Conservation (phyloP, 768 basidiomycete species). For the Russula dissimulans region DNA sequence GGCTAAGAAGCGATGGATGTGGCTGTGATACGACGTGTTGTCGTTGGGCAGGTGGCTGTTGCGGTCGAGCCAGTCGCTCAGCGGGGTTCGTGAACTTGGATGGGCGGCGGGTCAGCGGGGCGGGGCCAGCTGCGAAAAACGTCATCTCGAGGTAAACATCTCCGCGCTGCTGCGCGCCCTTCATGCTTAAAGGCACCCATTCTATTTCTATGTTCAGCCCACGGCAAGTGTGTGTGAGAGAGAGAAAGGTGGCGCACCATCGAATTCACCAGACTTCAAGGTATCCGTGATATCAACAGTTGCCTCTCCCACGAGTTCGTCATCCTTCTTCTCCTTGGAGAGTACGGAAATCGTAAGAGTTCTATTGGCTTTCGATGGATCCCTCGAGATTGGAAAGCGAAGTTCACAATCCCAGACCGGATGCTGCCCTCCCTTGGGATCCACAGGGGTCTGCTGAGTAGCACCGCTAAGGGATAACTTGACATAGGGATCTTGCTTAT, state of each 20-base stretch:
- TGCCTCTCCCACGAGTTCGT: constrained; percentile 66
- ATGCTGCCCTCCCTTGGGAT: constrained; percentile 84
- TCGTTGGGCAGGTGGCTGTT: neutral
- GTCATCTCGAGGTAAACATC: constrained; percentile 93
- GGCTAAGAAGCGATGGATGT: neutral
- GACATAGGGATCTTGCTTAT: constrained; percentile 87
- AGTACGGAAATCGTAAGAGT: constrained; percentile 69
- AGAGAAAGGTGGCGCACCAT: constrained; percentile 48
- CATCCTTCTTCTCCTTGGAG: constrained; percentile 69
- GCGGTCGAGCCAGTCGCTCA: constrained; percentile 11
- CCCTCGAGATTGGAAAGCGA: constrained; percentile 61
- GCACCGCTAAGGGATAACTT: constrained; percentile 50
- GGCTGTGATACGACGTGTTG: neutral
- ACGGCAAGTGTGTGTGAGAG: neutral
- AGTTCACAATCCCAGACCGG: constrained; percentile 91
- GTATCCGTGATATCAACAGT: constrained; percentile 70
- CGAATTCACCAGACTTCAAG: constrained; percentile 80
- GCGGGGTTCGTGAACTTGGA: constrained; percentile 23
- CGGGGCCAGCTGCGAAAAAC: constrained; percentile 66
- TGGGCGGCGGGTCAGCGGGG: constrained; percentile 30
- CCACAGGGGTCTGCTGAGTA: constrained; percentile 60
- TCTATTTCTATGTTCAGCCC: constrained; percentile 31
- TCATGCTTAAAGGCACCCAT: constrained; percentile 54
- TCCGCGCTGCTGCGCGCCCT: constrained; percentile 60
- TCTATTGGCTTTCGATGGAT: constrained; percentile 43